Base-by-base conservation (phyloP, 2,329 filamentous ascomycete species). In the Fusarium verrucosum region DNA sequence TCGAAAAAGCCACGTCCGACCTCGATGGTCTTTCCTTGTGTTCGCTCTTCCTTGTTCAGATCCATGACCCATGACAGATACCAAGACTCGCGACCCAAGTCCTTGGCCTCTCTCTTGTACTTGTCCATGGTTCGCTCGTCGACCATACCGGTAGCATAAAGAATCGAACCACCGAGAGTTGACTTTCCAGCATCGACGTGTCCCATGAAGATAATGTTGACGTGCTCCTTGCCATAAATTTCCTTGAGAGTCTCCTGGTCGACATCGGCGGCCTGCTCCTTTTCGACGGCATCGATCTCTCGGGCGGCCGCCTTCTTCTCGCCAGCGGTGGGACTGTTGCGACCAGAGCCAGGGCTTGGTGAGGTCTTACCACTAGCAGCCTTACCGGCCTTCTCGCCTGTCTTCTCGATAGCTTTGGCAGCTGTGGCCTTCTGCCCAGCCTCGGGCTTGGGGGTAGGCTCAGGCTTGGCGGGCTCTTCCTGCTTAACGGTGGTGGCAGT, bases 151-250 rank as follows among this genome's bases (percentile, higher is more conserved):
- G 94, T 97, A 49, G 88, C 88, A 77, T 95, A 97, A 14, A 99
- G 84, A 65, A 99, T 96, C 49, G 92, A 92, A 46, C 95, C 95
- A 75, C 95, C 95, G 7, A 99, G 85, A 4, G 95, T 99, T 35
- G 93, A 97, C 82, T 99, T 99, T 71, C 95, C 95, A 49, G 95
- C 95, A 82, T 99, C 95, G 72, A 99, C 96, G 84, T 99, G 95
- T 47, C 95, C 94, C 74, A 98, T 91, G 80, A 98, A 97, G 68
- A 98, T 97, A 70, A 99, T 90, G 80, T 99, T 99, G 73, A 99
- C 82, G 71, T 89, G 87, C 75, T 89, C 93, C 79, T 98, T 97
- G 76, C 95, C 95, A 77, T 95, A 99, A 62, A 99, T 95, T 77
- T 98, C 94, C 77, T 93, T 92, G 60, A 99, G 82, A 0, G 92